Percentiles rank a stretch among this genome's conserved stretches.
phyloP scores from a whole-genome alignment of 2,329 filamentous ascomycete species.

The Trichoderma afroharzianum region DNA sequence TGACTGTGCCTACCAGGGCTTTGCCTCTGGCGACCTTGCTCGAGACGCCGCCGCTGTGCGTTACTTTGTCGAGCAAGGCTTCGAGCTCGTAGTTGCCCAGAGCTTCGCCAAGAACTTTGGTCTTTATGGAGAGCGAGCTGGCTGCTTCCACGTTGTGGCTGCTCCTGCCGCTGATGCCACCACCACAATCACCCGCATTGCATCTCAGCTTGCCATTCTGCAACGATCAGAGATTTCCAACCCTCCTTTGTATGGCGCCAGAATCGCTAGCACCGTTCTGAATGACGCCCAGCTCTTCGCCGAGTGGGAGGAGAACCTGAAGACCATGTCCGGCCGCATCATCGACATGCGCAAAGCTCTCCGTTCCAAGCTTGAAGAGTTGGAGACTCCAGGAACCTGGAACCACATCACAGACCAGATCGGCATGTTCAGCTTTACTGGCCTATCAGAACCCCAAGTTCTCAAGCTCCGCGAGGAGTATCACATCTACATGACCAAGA shows the following conservation, averaged over 20 bases:
- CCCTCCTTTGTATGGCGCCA: conserved; percentile 88
- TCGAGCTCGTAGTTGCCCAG: conserved; percentile 84
- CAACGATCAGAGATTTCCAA: conserved; percentile 98
- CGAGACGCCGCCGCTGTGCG: conserved; percentile 89
- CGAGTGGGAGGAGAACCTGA: conserved; percentile 89
- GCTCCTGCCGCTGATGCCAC: conserved; percentile 64
- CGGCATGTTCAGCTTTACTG: conserved; percentile 98
- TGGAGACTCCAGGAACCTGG: conserved; percentile 86
- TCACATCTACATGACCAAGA: conserved; percentile 94
- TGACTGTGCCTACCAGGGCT: conserved; percentile 96
- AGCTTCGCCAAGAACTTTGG: conserved; percentile 98
- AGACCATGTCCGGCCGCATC: conserved; percentile 93
- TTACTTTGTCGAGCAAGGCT: conserved; percentile 89
- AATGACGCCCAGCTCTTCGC: conserved; percentile 79
- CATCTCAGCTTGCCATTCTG: conserved; percentile 85
- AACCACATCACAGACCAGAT: conserved; percentile 98
- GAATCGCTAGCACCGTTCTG: conserved; percentile 78
- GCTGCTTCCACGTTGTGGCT: conserved; percentile 92
- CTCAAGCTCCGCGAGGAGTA: conserved; percentile 63
- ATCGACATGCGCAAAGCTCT: conserved; percentile 82
- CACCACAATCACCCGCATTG: conserved; percentile 61
- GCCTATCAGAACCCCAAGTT: conserved; percentile 71
- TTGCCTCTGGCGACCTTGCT: conserved; percentile 84
- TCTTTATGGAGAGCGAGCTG: conserved; percentile 92
- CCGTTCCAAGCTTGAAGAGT: conserved; percentile 74